phyloP scores from a whole-genome alignment of 495 filamentous ascomycete species.

The Tuber melanosporum region DNA sequence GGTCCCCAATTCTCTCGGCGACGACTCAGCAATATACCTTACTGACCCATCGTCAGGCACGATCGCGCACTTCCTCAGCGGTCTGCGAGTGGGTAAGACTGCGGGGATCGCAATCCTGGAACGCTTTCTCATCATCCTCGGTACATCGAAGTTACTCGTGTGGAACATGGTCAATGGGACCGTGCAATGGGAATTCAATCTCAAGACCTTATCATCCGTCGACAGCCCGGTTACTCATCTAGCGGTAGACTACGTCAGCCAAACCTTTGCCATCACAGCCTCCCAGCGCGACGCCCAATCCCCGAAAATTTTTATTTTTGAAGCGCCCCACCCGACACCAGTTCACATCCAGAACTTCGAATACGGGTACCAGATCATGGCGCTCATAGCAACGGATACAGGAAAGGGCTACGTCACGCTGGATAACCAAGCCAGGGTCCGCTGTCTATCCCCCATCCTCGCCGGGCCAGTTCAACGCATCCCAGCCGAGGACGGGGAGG shows the following conservation, averaged over 20 bases:
- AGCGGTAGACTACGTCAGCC: constrained; percentile 52
- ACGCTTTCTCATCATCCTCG: constrained; percentile 56
- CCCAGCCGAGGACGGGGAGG: constrained; percentile 3
- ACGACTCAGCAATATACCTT: constrained; percentile 52
- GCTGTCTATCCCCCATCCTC: constrained; percentile 32
- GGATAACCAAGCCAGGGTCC: constrained; percentile 30
- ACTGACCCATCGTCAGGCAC: constrained; percentile 55
- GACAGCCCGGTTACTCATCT: constrained; percentile 49
- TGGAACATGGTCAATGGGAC: constrained; percentile 62
- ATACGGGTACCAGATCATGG: constrained; percentile 47
- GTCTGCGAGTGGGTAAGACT: constrained; percentile 52
- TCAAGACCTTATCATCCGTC: constrained; percentile 43
- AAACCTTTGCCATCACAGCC: constrained; percentile 53
- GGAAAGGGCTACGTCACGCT: constrained; percentile 37
- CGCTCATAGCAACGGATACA: constrained; percentile 43
- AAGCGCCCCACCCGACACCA: constrained; percentile 47
- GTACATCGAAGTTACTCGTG: constrained; percentile 55
- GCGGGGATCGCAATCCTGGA: constrained; percentile 54
- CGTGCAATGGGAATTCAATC: constrained; percentile 48
- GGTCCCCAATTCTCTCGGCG: constrained; percentile 43
- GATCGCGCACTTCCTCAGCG: constrained; percentile 51
- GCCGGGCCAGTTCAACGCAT: constrained; percentile 22
- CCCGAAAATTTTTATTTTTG: constrained; percentile 56
- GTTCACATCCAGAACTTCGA: constrained; percentile 47
- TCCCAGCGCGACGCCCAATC: constrained; percentile 32